Conservation (phyloP, 768 basidiomycete species). For the Tulasnella sp. region DNA sequence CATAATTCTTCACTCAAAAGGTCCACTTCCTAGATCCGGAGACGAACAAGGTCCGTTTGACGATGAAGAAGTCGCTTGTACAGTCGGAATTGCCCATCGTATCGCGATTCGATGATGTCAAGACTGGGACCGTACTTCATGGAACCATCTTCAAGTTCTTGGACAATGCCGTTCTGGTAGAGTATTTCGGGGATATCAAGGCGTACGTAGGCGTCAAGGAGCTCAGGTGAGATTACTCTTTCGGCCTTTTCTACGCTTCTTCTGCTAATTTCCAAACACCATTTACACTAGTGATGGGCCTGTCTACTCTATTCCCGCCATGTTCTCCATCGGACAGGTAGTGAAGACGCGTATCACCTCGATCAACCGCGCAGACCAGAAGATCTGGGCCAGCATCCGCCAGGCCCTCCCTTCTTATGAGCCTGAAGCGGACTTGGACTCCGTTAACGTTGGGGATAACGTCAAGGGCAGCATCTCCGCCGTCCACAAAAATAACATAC, state of each 20-base stretch:
- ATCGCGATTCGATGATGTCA: constrained; percentile 51
- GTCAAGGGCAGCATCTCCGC: constrained; percentile 63
- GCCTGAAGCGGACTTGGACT: constrained; percentile 50
- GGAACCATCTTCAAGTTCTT: constrained; percentile 77
- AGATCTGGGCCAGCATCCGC: constrained; percentile 73
- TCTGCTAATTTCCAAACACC: background rate
- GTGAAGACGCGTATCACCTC: constrained; percentile 66
- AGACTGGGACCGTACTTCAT: constrained; percentile 60
- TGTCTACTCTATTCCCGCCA: constrained; percentile 36
- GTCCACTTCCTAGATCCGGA: constrained; percentile 48
- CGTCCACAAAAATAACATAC: constrained; percentile 75
- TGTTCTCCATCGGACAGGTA: constrained; percentile 71
- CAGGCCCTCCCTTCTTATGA: constrained; percentile 51
- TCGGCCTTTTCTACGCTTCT: background rate
- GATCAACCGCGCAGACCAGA: constrained; percentile 43
- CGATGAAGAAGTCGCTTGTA: constrained; percentile 83
- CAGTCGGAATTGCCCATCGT: constrained; percentile 69
- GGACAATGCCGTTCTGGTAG: constrained; percentile 71
- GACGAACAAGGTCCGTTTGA: constrained; percentile 71
- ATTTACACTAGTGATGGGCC: constrained; percentile 50
- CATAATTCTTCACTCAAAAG: background rate
- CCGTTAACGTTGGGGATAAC: constrained; percentile 64
- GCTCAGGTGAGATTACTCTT: constrained; percentile 49
- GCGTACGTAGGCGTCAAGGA: constrained; percentile 74
- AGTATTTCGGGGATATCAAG: constrained; percentile 83